Base-by-base conservation (phyloP, 2,329 filamentous ascomycete species). In the Seiridium cupressi region DNA sequence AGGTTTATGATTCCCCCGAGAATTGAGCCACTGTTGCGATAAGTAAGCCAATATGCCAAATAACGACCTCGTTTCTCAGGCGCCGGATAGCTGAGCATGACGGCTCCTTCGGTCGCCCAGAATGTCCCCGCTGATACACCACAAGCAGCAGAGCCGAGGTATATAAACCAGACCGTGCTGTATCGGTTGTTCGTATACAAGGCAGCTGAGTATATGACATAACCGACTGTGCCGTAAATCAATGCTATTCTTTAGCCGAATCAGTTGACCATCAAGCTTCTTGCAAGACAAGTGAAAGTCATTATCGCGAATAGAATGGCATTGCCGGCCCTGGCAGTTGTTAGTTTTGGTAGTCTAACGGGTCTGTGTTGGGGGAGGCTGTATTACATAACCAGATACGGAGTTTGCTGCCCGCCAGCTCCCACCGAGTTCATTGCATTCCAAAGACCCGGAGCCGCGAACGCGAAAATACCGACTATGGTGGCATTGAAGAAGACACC, bases 151-250 rank as follows among this genome's bases (percentile, higher is more conserved):
- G 76, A 76, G 1, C 77, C 77, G 8, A 80, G 70, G 40, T 79
- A 71, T 0, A 79, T 74, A 44, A 80, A 76, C 77, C 77, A 79
- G 44, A 77, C 71, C 1, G 72, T 71, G 0, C 77, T 76, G 58
- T 76, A 78, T 0, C 76, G 71, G 62, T 78, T 80, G 62, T 80
- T 80, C 31, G 74, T 69, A 44, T 80, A 80, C 26, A 81, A 63
- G 0, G 76, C 69, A 0, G 77, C 78, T 18, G 74, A 78, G 62
- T 80, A 80, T 0, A 77, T 74, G 0, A 76, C 74, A 54, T 76
- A 81, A 3, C 78, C 78, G 3, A 79, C 64, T 0, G 78, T 77
- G 3, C 78, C 78, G 5, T 79, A 69, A 7, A 79, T 67, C 1
- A 81, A 67, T 0, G 58, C 44, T 2, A 32, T 35, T n/a, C 53